Base-by-base conservation (phyloP, 306 rosid genomes). In the Lathyrus oleraceus region DNA sequence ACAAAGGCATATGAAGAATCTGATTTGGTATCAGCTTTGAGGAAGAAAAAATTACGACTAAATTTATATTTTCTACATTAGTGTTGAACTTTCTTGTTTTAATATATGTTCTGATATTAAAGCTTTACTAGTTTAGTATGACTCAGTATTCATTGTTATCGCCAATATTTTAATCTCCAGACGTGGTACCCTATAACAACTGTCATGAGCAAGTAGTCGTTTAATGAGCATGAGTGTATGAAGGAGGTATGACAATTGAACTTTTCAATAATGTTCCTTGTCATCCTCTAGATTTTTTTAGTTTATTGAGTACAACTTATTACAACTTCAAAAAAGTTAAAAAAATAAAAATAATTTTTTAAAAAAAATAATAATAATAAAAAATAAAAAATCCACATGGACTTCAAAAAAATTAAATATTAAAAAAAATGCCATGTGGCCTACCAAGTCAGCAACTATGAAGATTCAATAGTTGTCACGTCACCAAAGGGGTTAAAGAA, bases 101-200 rank as follows among this genome's bases (percentile, higher is more conserved):
- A 21, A 40, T 28, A 43, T 7, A 16, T 36, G 43, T 25, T 67
- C 21, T 62, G 63, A 38, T 44, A 39, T 21, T 14, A 13, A 51
- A 19, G 42, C 42, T 56, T 17, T 62, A 20, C 47, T 2, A 51
- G 21, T 62, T 30, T 53, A 1, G 14, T 21, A 7, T 43, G 36
- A 20, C 51, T 45, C 36, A 9, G 5, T 15, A 8, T 64, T 51
- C 47, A 47, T 69, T 32, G 17, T 51, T 59, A 57, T 17, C 10
- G 13, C 32, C 20, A 48, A 11, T 28, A 20, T 75, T 67, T 16
- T 8, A 9, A 62, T 81, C 64, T 63, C 38, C 65, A 93, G 97
- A 89, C 67, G 2, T 87, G 97, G 98, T 81, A 90, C 70, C 98
- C 98, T 12, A 96, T 90, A 53, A 85, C 96, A 42, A 73, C 90